Evolutionary conservation across 139 green algal genomes (phyloP), one percentile per base, ranked within the genome.

Genomic region (Chlorella ohadii): DNA sequence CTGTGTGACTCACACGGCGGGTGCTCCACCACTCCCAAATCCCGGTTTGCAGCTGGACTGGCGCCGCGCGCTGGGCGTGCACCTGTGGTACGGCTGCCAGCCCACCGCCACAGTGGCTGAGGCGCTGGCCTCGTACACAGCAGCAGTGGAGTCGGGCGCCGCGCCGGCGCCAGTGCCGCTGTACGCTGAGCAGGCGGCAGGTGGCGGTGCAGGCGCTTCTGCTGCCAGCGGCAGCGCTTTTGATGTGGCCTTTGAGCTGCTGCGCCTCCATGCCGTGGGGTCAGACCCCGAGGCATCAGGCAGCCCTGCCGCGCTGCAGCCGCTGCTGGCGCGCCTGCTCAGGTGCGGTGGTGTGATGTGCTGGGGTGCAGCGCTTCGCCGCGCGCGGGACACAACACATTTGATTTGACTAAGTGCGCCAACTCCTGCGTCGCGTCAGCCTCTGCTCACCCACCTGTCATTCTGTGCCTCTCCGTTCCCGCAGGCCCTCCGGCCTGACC

Each of bases 61-160:
- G 95, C 91, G 95, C n/a, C 88, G 92, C 36, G 87, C 91, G 31
- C 87, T 98, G 28, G 95, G 92, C 2, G 74, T 97, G 65, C 81
- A 95, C 41, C 82, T 97, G 20, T 97, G 94, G 85, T 92, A 91
- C 68, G 83, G 78, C 55, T 61, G 55, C 28, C 72, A 44, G 31
- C 85, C 83, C 41, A 81, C 55, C 34, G 84, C 76, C 76, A 72
- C 76, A 11, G 56, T 89, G 13, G 66, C 55, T 3, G 79, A 79
- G 0, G 82, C 78, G 15, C 38, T 91, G 11, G 63, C 75, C 13
- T 31, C 72, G 1, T 92, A 83, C 36, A 44, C 51, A 1, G 73
- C 23, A 0, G 68, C 67, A 2, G 47, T 76, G 7, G 33, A 41
- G 38, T 55, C 28, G 15, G 78, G 41, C 72, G 41, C 47, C 0